Conservation (phyloP, 345 rosid genomes). For the Stellera chamaejasme region DNA sequence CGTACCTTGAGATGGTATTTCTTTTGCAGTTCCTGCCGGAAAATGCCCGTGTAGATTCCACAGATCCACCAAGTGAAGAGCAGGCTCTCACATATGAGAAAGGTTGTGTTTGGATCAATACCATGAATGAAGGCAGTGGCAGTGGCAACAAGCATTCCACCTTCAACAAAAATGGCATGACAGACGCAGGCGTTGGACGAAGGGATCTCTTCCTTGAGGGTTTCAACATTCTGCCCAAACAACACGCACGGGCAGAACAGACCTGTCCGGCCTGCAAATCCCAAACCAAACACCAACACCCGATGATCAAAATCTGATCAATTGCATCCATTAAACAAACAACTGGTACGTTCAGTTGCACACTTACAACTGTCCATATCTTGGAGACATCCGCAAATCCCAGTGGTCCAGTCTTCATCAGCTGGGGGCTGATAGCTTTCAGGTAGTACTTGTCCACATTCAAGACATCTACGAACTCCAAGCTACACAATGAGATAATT, state of each 20-base stretch:
- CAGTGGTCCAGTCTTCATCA: slow-evolving; percentile 91
- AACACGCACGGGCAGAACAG: slow-evolving; percentile 74
- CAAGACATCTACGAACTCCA: slow-evolving; percentile 47
- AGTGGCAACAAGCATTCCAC: slow-evolving; percentile 72
- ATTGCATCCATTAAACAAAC: not conserved
- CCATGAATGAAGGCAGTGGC: slow-evolving; percentile 60
- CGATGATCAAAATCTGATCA: not conserved
- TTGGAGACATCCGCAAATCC: slow-evolving; percentile 57
- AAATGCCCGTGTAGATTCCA: slow-evolving; percentile 69
- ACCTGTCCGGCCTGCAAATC: slow-evolving; percentile 54
- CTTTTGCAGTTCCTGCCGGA: slow-evolving; percentile 74
- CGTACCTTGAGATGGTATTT: slow-evolving; percentile 88
- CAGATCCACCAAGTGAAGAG: slow-evolving; percentile 90
- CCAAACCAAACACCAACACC: not conserved
- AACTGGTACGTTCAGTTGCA: not conserved
- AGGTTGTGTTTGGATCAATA: slow-evolving; percentile 68
- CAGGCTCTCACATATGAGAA: slow-evolving; percentile 66
- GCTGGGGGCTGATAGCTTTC: slow-evolving; percentile 84
- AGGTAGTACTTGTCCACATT: slow-evolving; percentile 78
- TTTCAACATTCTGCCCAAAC: slow-evolving; percentile 72
- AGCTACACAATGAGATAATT: slow-evolving; percentile 22
- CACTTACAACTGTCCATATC: slow-evolving; percentile 73
- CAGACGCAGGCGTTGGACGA: slow-evolving; percentile 75
- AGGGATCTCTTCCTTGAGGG: slow-evolving; percentile 57
- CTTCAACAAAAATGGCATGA: slow-evolving; percentile 84